Evolutionary conservation across 2,329 filamentous ascomycete species (phyloP), one percentile per base, ranked within the genome.

Genomic region (Fusarium sp.): DNA sequence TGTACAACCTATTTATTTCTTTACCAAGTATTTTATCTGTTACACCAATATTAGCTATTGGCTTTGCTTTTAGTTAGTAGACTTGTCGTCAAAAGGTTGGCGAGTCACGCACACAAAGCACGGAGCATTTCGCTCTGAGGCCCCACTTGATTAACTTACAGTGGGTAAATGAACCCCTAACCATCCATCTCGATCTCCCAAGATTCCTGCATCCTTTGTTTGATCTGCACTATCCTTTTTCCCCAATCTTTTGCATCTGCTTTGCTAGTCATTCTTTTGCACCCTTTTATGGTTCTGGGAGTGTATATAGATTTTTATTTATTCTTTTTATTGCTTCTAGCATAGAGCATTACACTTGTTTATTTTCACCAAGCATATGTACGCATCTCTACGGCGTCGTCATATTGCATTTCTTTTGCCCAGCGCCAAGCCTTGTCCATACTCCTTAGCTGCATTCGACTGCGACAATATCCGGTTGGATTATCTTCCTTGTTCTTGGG

Each of bases 141-240:
- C 15, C 46, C 61, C 41, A 53, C 34, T 9, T 20, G 9, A 33
- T 54, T 49, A 42, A 57, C 28, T 63, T 63, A 18, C n/a, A 59
- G 60, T 30, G 28, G 36, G 16, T 45, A 40, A 23, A 30, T 26
- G 36, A 44, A 42, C 62, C 62, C 62, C 61, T 65, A 65, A 65
- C 53, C 20, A 36, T 38, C 38, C 20, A 60, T 65, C 57, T 65
- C 44, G 36, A 61, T 65, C 28, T 51, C 46, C 46, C 61, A 67
- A 66, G 61, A 69, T 69, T 69, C 69, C 61, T 46, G 52, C 51
- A 62, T 53, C 60, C 47, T 57, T 50, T 28, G 52, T 62, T 50
- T 33, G 52, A 52, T 65, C 46, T 65, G 47, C 36, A 28, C 47
- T 38, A 20, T 37, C 36, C n/a, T 54, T 64, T 23, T n/a, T 44